phyloP scores from a whole-genome alignment of 768 basidiomycete species.

The Daedalea quercina region DNA sequence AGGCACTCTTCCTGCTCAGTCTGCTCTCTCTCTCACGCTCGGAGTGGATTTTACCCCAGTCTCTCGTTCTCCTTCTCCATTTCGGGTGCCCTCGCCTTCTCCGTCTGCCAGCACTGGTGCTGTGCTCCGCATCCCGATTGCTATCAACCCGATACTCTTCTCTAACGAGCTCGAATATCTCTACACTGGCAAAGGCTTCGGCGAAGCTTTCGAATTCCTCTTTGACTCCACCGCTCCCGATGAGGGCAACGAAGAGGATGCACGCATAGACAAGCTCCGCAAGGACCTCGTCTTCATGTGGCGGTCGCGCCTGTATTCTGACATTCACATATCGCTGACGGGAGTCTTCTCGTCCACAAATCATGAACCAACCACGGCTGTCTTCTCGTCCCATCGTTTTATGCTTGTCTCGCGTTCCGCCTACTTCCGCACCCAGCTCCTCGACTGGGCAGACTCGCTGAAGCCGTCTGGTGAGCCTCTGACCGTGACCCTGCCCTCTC shows the following conservation, averaged over 20 bases:
- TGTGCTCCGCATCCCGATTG: slow-evolving; percentile 56
- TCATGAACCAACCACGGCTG: slow-evolving; percentile 66
- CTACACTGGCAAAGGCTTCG: slow-evolving; percentile 88
- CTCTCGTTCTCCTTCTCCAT: slow-evolving; percentile 40
- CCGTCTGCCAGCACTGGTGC: slow-evolving; percentile 33
- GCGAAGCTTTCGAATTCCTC: slow-evolving; percentile 82
- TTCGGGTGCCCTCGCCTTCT: slow-evolving; percentile 38
- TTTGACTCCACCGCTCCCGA: slow-evolving; percentile 53
- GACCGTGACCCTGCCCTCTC: slow-evolving; percentile 72
- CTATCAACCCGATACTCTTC: slow-evolving; percentile 76
- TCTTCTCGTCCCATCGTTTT: slow-evolving; percentile 91
- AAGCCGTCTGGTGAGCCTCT: slow-evolving; percentile 37
- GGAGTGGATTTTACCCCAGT: slow-evolving; percentile 34
- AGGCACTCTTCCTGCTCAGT: slow-evolving; percentile 47
- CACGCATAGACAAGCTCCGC: slow-evolving; percentile 76
- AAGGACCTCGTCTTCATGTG: slow-evolving; percentile 97
- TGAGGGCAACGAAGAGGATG: slow-evolving; percentile 37
- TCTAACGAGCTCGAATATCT: slow-evolving; percentile 89
- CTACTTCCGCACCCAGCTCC: slow-evolving; percentile 80
- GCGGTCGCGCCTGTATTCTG: slow-evolving; percentile 90
- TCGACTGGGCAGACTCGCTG: slow-evolving; percentile 50
- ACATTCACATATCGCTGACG: slow-evolving; percentile 76
- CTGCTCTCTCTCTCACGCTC: slow-evolving; percentile 51
- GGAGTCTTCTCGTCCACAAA: slow-evolving; percentile 58
- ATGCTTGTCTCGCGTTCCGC: slow-evolving; percentile 84